Base-by-base conservation (phyloP, 208 protist species). In the Crithidia expoeki region DNA sequence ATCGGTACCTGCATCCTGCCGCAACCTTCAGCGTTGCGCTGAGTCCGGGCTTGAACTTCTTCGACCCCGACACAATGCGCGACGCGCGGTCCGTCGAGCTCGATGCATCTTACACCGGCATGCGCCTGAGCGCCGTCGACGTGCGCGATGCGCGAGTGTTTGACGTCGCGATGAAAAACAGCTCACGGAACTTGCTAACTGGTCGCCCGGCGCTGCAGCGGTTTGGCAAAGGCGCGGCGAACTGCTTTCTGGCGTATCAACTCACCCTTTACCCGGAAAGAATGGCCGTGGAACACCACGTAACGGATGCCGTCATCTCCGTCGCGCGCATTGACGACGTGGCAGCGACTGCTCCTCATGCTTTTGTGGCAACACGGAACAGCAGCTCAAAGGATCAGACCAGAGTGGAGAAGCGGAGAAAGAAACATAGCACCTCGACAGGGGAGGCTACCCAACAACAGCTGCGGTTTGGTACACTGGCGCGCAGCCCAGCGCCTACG, bases 1-100 rank as follows among this genome's bases (percentile, higher is more conserved):
- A 95, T 34, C 88, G 90, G 44, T 95, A 94, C 64, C 64, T 92
- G 11, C 86, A 95, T 69, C 88, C 88, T 3, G 76, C 74, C 25
- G 73, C 83, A 1, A 89, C 79, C 30, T 93, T 93, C 67, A 84
- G 81, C 32, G 81, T 92, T 51, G 80, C 68, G 38, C 17, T 86
- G 14, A 59, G 72, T 3, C 81, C 87, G 4, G 73, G 40, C 40
- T 56, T 89, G 32, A 69, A 50, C 33, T 84, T 93, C 63, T 88
- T 88, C 64, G 68, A 86, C 47, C 49, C 84, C 3, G 59, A 36
- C 27, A 67, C 12, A 19, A 93, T 95, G 90, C 66, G 62, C 2
- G 63, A 71, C 19, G 72, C 74, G 17, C 79, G 84, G 16, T 77
- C 88, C 32, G 88, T 91, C 32, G 85, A 95, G 74, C 16, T 81